Base-by-base conservation (phyloP, 495 filamentous ascomycete species). In the Astrocystis sublimbata region DNA sequence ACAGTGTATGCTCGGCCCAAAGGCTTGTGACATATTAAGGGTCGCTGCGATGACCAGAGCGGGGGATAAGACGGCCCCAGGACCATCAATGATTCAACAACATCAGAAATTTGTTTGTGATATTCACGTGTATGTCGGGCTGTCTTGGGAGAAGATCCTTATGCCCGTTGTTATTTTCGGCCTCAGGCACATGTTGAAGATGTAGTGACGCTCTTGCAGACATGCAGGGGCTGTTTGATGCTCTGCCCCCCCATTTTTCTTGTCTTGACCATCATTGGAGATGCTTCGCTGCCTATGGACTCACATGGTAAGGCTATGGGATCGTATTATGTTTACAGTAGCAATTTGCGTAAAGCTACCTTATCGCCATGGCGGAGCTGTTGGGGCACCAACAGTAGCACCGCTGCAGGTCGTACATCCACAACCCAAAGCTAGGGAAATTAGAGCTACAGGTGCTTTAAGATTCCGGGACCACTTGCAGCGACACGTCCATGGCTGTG, bases 391-490 rank as follows among this genome's bases (percentile, higher is more conserved):
- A 21, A 17, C n/a, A 45, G 54, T 57, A 17, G 54, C 23, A 52
- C 49, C 30, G 46, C 46, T 4, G 52, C 23, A 45, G 47, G 58
- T 52, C n/a, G n/a, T 52, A 15, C 46, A 60, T 21, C 47, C 31
- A 43, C n/a, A 10, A 60, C 24, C 23, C 24, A 31, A 40, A 21
- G 31, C 28, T 19, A 51, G 45, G 24, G 58, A 52, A 36, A 60
- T 23, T 38, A 47, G 45, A 50, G 43, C 40, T 42, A 43, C 58
- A 60, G 58, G 24, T 19, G 36, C 15, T 41, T 1, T 28, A 23
- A 30, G 36, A n/a, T 60, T 60, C 52, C 45, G 47, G 58, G 58
- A 52, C 47, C 58, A 60, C 47, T 51, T 60, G 58, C 58, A 60
- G 47, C 15, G 21, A 36, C 46, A 13, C 51, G 58, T 31, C 46